Evolutionary conservation across 1,284 basidiomycete species (phyloP), one percentile per base, ranked within the genome.

Genomic region (Schizophyllum amplum): DNA sequence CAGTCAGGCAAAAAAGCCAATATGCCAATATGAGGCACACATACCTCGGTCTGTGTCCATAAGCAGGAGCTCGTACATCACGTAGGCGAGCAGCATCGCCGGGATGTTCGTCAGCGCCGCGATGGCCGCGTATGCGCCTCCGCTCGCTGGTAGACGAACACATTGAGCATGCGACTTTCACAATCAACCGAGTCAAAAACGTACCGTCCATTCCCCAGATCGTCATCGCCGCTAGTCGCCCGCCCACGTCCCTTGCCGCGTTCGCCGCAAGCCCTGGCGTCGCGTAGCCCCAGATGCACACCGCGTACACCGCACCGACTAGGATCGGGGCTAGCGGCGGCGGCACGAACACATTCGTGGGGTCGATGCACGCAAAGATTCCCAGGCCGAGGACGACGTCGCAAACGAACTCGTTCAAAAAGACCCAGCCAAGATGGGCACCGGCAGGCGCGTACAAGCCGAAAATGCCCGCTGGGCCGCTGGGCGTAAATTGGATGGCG

Each of bases 391-490:
- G 68, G 61, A 90, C 71, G 64, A 86, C 75, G 65, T 89, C 87
- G 87, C 86, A 59, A 49, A 84, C 71, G 61, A 86, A 84, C 60
- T 88, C 86, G 65, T 85, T 88, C 57, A 87, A 67, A 65, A 86
- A 81, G 42, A 75, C 76, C 17, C 76, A 72, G n/a, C 74, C 71
- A 20, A 86, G 67, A 50, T 75, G 79, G 50, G 77, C 69, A 4
- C 80, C 80, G 17, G 80, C 72, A 2, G 70, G 59, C 5, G 76
- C 70, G 57, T 78, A 81, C 47, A 86, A 69, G 2, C 71, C 86
- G 56, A 88, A 83, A 55, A 83, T 78, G 4, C 86, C 86, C 13
- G 78, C 83, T 1, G 82, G 77, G 3, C 84, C 83, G n/a, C 69
- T 69, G 4, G 83, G 76, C 0, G 81, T 81, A 67, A 84, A 87